A percentile compares a stretch with the other conserved stretches of the same genome.
Conservation (phyloP, 2,329 filamentous ascomycete genomes). For the Cryphonectria parasitica region DNA sequence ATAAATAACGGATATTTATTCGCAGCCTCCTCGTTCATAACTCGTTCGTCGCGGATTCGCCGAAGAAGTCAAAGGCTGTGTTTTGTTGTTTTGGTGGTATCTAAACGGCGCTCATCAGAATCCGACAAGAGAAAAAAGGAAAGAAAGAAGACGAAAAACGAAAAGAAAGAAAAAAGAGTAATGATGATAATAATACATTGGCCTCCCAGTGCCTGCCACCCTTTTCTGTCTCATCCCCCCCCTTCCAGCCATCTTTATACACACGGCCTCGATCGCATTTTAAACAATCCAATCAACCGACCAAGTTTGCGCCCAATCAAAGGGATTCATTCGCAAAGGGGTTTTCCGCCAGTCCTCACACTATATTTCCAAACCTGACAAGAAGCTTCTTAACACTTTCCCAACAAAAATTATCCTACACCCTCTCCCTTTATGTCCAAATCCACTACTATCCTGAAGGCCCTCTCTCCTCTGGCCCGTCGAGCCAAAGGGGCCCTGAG, state of each 20-base stretch:
- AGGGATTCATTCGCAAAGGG: background rate
- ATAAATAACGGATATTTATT: background rate
- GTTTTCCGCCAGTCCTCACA: background rate
- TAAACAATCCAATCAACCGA: background rate
- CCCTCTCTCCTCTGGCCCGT: background rate
- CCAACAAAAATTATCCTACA: background rate
- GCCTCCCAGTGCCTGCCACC: background rate
- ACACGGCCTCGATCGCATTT: background rate
- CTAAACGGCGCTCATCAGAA: constrained; percentile 12
- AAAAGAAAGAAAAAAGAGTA: background rate
- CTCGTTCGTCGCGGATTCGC: background rate
- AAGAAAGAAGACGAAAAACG: background rate
- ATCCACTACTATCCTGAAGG: background rate
- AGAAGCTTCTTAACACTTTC: background rate
- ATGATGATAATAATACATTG: constrained; percentile 7
- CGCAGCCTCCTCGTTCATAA: background rate
- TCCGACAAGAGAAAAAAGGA: background rate
- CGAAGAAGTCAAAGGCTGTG: constrained; percentile 16
- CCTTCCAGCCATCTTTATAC: background rate
- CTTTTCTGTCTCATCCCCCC: background rate
- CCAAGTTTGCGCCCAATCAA: background rate
- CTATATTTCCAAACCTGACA: background rate
- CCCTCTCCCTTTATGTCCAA: background rate
- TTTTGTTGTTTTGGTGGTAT: constrained; percentile 21
- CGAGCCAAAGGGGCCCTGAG: background rate